Percentiles rank a stretch among this genome's conserved stretches.
phyloP scores from a whole-genome alignment of 257 asterid genomes.

The Solanum etuberosum region DNA sequence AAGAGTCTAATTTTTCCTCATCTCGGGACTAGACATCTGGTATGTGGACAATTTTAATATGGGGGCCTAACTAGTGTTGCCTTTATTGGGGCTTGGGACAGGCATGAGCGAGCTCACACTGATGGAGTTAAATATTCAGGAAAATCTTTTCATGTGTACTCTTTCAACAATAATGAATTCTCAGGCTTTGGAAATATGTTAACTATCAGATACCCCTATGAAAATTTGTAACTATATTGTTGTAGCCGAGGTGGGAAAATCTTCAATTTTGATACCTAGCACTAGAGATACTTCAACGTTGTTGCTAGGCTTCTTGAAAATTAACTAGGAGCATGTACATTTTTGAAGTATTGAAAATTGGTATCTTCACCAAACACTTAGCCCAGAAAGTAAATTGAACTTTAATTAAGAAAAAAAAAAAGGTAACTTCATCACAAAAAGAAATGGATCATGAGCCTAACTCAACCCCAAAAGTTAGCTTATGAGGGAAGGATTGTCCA shows the following conservation, averaged over 20 bases:
- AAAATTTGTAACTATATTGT: neutral
- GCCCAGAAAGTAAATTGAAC: neutral
- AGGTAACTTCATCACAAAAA: neutral
- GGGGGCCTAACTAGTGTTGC: too few relatives aligned
- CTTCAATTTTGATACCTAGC: neutral
- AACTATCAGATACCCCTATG: neutral
- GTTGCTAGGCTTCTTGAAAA: neutral
- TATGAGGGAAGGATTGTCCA: neutral
- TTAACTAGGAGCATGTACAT: neutral
- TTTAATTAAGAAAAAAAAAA: neutral
- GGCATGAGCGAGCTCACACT: neutral
- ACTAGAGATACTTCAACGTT: neutral
- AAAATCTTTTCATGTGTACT: neutral
- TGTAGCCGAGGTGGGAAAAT: neutral
- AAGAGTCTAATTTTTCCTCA: neutral
- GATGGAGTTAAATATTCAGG: neutral
- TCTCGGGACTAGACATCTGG: neutral
- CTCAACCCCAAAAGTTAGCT: neutral
- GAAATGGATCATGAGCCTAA: neutral
- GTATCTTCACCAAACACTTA: neutral
- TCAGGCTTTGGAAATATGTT: neutral
- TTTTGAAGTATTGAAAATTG: neutral
- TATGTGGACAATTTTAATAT: neutral
- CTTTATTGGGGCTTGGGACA: neutral
- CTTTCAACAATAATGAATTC: neutral